Percentiles rank a stretch among this genome's conserved stretches.
phyloP scores from a whole-genome alignment of 164 flowering plant species.

The Annona cherimola region DNA sequence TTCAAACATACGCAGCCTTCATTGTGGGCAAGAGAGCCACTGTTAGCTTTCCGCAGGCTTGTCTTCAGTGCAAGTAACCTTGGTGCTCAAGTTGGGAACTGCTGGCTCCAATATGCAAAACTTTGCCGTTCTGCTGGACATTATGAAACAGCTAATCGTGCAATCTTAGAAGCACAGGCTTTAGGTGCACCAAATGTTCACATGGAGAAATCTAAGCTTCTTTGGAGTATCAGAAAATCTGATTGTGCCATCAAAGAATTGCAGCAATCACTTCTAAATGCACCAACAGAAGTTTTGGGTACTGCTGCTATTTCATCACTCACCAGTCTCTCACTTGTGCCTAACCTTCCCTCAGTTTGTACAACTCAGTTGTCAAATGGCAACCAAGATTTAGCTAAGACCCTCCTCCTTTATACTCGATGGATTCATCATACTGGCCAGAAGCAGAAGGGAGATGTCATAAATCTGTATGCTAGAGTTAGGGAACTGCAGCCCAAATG shows the following conservation, averaged over 20 bases:
- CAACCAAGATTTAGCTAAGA: constrained; percentile 69
- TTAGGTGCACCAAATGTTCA: constrained; percentile 84
- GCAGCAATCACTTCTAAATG: constrained; percentile 76
- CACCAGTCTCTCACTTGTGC: constrained; percentile 62
- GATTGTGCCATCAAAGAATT: constrained; percentile 92
- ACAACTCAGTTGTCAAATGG: constrained; percentile 54
- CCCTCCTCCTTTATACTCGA: constrained; percentile 87
- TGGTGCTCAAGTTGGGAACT: constrained; percentile 73
- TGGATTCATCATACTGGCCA: constrained; percentile 99
- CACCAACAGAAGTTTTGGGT: constrained; percentile 85
- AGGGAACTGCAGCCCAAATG: constrained; percentile 92
- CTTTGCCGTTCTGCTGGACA: constrained; percentile 97
- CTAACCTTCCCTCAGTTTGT: constrained; percentile 37
- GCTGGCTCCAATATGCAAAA: constrained; percentile 98
- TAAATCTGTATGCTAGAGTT: constrained; percentile 78
- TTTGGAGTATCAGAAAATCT: constrained; percentile 81
- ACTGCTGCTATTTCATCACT: constrained; percentile 76
- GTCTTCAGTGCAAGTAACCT: constrained; percentile 83
- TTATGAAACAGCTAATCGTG: constrained; percentile 91
- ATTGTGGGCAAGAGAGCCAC: constrained; percentile 96
- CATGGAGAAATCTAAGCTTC: constrained; percentile 94
- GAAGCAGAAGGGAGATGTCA: constrained; percentile 96
- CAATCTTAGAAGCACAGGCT: constrained; percentile 87
- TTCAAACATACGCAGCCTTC: constrained; percentile 86
- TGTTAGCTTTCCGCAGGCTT: constrained; percentile 82